phyloP scores from a whole-genome alignment of 2,329 filamentous ascomycete genomes.

The Cercospora citrullina region DNA sequence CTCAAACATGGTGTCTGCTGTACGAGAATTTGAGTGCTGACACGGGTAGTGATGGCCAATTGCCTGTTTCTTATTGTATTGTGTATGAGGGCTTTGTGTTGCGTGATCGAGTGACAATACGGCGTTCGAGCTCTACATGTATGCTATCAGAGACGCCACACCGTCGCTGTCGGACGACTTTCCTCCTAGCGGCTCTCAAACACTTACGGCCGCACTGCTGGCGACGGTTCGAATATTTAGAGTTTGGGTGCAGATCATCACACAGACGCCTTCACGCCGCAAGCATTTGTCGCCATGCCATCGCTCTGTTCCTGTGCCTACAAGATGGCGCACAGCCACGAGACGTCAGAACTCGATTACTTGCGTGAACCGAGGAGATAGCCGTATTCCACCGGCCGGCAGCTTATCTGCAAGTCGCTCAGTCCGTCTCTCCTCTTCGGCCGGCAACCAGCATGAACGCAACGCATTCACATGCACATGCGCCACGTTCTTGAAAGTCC shows the following conservation, averaged over 20 bases:
- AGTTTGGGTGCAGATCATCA: background rate
- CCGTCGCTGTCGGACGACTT: background rate
- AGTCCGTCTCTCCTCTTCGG: background rate
- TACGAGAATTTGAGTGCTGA: background rate
- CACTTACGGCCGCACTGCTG: background rate
- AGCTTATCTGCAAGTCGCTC: background rate
- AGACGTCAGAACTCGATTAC: background rate
- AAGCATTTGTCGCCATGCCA: background rate
- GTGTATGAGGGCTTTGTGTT: background rate
- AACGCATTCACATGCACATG: background rate
- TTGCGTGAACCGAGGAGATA: background rate
- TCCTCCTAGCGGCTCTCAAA: background rate
- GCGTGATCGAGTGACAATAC: background rate
- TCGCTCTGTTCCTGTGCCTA: background rate
- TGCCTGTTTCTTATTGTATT: background rate
- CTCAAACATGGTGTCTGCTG: conserved; percentile 16
- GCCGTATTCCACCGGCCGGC: background rate
- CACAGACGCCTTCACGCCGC: background rate
- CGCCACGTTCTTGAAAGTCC: background rate
- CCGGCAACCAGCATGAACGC: background rate
- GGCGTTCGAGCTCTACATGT: background rate
- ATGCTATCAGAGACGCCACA: background rate
- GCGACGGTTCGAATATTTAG: background rate
- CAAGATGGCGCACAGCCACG: background rate
- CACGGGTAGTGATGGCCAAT: background rate